These are phyloP conservation scores for Ceriops tagal DNA, from an alignment of 345 rosid species.

Conservation along the genomic window DNA sequence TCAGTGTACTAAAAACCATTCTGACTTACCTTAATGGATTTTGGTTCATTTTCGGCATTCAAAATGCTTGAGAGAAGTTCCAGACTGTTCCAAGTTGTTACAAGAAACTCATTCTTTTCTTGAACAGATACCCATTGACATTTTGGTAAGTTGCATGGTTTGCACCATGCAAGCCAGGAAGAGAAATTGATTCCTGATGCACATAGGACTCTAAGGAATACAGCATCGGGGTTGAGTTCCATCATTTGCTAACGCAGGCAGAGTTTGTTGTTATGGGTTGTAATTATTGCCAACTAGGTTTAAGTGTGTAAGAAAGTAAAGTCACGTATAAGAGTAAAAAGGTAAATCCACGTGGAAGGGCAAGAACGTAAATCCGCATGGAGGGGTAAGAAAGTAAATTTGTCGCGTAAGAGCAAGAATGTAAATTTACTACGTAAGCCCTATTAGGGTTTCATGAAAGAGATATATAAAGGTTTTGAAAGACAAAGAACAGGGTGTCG, in stretches of 20 bases:
- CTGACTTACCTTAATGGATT: constrained; percentile 47
- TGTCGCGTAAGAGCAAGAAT: too few relatives aligned
- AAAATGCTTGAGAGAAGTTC: constrained; percentile 76
- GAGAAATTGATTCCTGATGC: constrained; percentile 49
- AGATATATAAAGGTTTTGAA: too few relatives aligned
- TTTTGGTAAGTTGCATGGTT: constrained; percentile 28
- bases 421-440: too few relatives aligned
- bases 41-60: constrained; percentile 47
- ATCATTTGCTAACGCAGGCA: constrained; percentile 27
- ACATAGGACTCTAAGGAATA: constrained; percentile 48
- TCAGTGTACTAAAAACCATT: background rate
- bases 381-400: too few relatives aligned
- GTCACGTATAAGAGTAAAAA: too few relatives aligned
- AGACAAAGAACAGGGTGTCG: too few relatives aligned
- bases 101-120: constrained; percentile 59
- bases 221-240: constrained; percentile 29
- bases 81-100: constrained; percentile 60
- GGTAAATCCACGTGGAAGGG: too few relatives aligned
- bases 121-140: constrained; percentile 37
- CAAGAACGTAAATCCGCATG: too few relatives aligned
- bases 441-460: too few relatives aligned
- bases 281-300: too few relatives aligned
- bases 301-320: too few relatives aligned
- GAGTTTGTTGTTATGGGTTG: too few relatives aligned
- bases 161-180: constrained; percentile 36